Evolutionary conservation across 495 filamentous ascomycete genomes (phyloP), one percentile per base, ranked within the genome.

Genomic region (Diplogelasinospora grovesii): DNA sequence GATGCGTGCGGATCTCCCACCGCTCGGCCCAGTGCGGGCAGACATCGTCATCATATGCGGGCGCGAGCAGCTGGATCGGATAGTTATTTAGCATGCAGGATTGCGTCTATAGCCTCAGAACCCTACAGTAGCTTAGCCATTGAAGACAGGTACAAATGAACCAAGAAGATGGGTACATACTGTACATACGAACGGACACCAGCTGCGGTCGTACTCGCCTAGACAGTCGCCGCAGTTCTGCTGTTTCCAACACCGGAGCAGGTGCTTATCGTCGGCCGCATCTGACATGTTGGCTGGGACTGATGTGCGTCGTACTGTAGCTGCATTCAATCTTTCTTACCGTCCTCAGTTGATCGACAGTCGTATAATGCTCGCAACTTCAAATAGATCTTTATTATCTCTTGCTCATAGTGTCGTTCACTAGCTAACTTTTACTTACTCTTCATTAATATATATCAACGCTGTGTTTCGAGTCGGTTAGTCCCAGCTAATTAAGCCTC

Each of bases 141-240:
- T n/a, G n/a, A n/a, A n/a, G n/a, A n/a, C 6, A 22, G 31, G 37
- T 24, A 31, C n/a, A 19, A 33, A 26, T 22, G 20, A 5, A n/a
- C n/a, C n/a, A 10, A 16, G 15, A 16, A 19, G 33, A 24, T 26
- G 13, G 23, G 19, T 25, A n/a, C n/a, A 40, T 6, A 23, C 10
- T 20, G 19, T 13, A 56, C 63, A 38, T 63, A 71, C 71, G 41
- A 58, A 62, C 10, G 73, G 70, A 54, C 72, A 77, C 72, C 72
- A 75, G 31, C 63, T 64, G 41, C 72, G 75, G 8, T 59, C 55
- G 4, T 45, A 13, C 39, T 63, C 22, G 6, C 32, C 24, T 2
- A 75, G 53, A 50, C 71, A 77, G 19, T 47, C 54, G 7, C 45
- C 40, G 48, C 71, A 73, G 34, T 63, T 50, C 38, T 74, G 66